These are phyloP conservation scores for Rhododendron molle DNA, from an alignment of 148 eudicot genomes.

Conservation along the genomic window DNA sequence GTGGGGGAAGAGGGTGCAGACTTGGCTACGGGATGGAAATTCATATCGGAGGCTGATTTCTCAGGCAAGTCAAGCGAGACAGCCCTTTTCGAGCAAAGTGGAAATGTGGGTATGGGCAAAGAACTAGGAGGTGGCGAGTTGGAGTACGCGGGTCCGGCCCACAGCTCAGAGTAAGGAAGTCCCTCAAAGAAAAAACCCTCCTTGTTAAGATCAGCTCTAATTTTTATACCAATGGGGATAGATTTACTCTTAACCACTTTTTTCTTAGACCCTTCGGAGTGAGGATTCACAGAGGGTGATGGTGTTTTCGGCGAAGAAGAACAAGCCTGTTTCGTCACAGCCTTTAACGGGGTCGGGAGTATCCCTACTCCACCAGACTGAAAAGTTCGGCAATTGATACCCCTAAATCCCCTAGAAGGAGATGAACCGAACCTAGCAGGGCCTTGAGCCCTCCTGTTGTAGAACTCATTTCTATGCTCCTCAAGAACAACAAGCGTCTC, in stretches of 20 bases:
- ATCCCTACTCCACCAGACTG: conserved; percentile 54
- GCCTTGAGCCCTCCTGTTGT: conserved; percentile 28
- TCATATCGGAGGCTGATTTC: conserved; percentile 37
- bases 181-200: conserved; percentile 24
- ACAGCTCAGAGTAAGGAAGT: conserved; percentile 48
- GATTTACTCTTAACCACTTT: conserved; percentile 34
- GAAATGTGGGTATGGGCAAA: conserved; percentile 80
- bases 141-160: conserved; percentile 94
- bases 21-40: conserved; percentile 49
- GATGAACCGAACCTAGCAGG: conserved; percentile 27
- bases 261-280: conserved; percentile 27
- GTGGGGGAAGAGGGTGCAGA: conserved; percentile 96
- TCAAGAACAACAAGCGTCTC: conserved; percentile 67
- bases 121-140: conserved; percentile 95
- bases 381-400: conserved; percentile 62
- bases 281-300: conserved; percentile 19
- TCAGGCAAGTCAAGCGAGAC: conserved; percentile 71
- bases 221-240: conserved; percentile 45
- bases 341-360: conserved; percentile 54
- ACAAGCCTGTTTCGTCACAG: conserved; percentile 23
- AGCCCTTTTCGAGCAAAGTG: conserved; percentile 52
- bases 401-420: conserved; percentile 39
- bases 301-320: conserved; percentile 42
- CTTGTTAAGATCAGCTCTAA: conserved; percentile 25
- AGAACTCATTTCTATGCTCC: conserved; percentile 53